Evolutionary conservation across 176 grass and related monocot genomes (phyloP).

Genomic region (Paspalum notatum): DNA sequence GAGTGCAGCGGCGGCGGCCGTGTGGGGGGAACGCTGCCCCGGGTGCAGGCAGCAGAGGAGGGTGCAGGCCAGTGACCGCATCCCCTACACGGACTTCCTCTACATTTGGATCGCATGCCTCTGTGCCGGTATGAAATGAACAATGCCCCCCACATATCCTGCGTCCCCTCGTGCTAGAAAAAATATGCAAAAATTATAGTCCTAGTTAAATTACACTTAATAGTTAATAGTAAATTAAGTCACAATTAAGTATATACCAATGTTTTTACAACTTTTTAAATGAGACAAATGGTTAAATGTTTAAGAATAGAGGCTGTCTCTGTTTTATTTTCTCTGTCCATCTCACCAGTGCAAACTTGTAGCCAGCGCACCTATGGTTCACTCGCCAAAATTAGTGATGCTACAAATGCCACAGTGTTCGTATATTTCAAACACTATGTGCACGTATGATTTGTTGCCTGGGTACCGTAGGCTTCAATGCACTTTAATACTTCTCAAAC

Average conservation of each 20-base stretch:
- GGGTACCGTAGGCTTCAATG: not conserved
- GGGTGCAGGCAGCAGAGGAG: constrained; percentile 57
- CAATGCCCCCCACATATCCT: not conserved
- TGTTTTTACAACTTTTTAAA: not conserved
- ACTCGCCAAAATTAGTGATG: not conserved
- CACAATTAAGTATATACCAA: not conserved
- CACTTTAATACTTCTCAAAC: too few species aligned
- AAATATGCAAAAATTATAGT: not conserved
- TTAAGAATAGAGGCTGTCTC: not conserved
- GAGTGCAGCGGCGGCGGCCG: not conserved
- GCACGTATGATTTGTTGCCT: not conserved
- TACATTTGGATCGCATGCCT: constrained; percentile 59
- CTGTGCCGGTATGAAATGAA: constrained; percentile 40
- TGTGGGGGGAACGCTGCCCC: constrained; percentile 50
- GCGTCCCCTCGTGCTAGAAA: not conserved
- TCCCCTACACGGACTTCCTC: constrained; percentile 57
- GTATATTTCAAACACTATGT: not conserved
- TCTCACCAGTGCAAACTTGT: not conserved
- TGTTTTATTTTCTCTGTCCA: not conserved
- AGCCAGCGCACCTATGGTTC: not conserved
- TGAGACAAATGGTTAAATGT: not conserved
- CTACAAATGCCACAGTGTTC: not conserved
- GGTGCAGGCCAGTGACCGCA: constrained; percentile 29
- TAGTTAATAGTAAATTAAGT: too few species aligned
- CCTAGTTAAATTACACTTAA: too few species aligned